Base-by-base conservation (phyloP, 768 basidiomycete genomes). In the Trametes cinnabarina region DNA sequence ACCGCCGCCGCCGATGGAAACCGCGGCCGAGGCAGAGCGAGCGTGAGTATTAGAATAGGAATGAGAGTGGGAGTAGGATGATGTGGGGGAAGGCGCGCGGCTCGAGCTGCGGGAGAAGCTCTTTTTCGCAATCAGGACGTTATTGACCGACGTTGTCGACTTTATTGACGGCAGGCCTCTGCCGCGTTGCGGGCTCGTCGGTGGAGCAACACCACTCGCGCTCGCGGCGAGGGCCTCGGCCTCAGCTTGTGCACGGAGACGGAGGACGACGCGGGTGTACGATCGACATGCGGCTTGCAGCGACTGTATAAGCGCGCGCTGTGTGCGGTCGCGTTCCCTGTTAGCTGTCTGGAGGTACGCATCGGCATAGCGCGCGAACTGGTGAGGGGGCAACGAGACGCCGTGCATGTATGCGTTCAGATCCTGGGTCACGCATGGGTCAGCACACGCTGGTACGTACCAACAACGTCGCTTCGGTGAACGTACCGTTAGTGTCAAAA, bases 211-310 rank as follows among this genome's bases (percentile, higher is more conserved):
- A 32, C 40, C 34, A 39, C 48, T 30, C 17, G 39, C 20, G 41
- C 69, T 57, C 42, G 47, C 41, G 28, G 65, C 59, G 35, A 63
- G 67, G 10, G 69, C 70, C 49, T 77, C 79, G 71, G 82, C 84
- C 65, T 94, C 92, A 0, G 89, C 92, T 63, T 93, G 91, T 0
- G 83, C 83, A 9, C 92, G 82, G 17, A 94, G 77, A 15, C 92
- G 83, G 23, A 93, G 74, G 1, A 93, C 82, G 4, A 94, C 82
- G n/a, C 89, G 82, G 1, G 86, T 88, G 68, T 91, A 94, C 2
- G 90, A 83, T 3, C 90, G 81, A 14, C 87, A 82, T 0, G 88
- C 84, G 4, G 80, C 79, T 14, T 84, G 79, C 20, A 88, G 73
- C 4, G 74, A 71, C 14, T 76, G 74, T n/a, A 84, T 79, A 6